phyloP scores from a whole-genome alignment of 2,329 filamentous ascomycete species.

The Bipolaris zeicola region DNA sequence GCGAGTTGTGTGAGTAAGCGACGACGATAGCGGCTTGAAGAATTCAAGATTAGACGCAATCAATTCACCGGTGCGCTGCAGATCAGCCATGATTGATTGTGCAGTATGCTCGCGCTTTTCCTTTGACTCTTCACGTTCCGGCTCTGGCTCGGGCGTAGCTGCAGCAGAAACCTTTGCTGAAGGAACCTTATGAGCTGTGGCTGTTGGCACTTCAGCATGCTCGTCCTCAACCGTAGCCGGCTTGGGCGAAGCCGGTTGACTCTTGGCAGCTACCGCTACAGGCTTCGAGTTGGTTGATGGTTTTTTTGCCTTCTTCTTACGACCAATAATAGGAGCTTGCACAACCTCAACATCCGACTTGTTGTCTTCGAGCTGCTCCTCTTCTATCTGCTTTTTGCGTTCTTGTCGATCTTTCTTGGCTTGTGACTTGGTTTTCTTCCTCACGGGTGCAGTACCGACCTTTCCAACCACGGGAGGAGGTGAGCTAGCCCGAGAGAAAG shows the following conservation, averaged over 20 bases:
- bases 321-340: constrained; percentile 73
- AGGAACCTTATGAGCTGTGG: constrained; percentile 25
- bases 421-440: constrained; percentile 76
- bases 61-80: constrained; percentile 48
- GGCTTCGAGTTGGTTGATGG: constrained; percentile 39
- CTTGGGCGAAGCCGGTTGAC: constrained; percentile 39
- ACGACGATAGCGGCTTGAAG: constrained; percentile 50
- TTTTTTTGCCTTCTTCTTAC: constrained; percentile 87
- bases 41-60: constrained; percentile 49
- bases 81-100: constrained; percentile 47
- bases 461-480: constrained; percentile 65
- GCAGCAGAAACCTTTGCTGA: constrained; percentile 27
- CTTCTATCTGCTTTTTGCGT: constrained; percentile 65
- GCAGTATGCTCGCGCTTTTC: constrained; percentile 41
- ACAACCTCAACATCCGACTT: constrained; percentile 60
- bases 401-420: constrained; percentile 76
- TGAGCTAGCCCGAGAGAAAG: constrained; percentile 73
- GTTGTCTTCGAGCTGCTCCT: constrained; percentile 56
- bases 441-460: constrained; percentile 71
- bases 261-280: constrained; percentile 28
- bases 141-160: constrained; percentile 35
- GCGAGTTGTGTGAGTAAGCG: constrained; percentile 40
- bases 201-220: constrained; percentile 21
- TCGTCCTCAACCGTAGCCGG: constrained; percentile 37
- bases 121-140: constrained; percentile 36